A percentile compares a stretch with the other conserved stretches of the same genome.
These are phyloP conservation scores for Ceratobasidium theobromae DNA, from an alignment of 1,284 basidiomycete species.

Conservation along the genomic window DNA sequence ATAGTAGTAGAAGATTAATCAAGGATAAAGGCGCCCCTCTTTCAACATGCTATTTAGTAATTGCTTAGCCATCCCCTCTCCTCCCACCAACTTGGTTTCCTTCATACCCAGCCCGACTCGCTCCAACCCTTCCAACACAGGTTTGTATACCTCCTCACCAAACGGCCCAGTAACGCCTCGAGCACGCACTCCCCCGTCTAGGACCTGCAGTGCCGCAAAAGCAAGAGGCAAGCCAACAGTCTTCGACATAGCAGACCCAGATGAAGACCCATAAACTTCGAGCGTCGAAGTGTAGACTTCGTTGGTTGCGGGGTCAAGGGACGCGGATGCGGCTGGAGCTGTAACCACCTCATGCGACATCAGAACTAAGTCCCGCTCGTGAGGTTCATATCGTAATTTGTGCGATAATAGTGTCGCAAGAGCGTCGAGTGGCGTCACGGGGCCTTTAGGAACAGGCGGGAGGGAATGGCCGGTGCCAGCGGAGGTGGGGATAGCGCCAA, in stretches of 20 bases:
- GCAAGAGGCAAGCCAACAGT: slow-evolving; percentile 87
- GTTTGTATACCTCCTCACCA: slow-evolving; percentile 57
- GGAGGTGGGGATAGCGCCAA: slow-evolving; percentile 44
- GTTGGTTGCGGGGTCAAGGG: slow-evolving; percentile 39
- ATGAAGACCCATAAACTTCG: slow-evolving; percentile 66
- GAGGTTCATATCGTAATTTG: slow-evolving; percentile 69
- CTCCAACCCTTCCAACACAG: slow-evolving; percentile 63
- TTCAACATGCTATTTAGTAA: not conserved
- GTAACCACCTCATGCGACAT: slow-evolving; percentile 81
- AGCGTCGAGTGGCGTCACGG: slow-evolving; percentile 69
- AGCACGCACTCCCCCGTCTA: slow-evolving; percentile 63
- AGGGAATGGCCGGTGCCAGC: slow-evolving; percentile 40
- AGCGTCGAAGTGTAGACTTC: slow-evolving; percentile 76
- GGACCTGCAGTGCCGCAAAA: slow-evolving; percentile 69
- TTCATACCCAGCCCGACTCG: slow-evolving; percentile 65
- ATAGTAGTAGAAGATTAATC: no score
- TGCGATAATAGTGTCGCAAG: slow-evolving; percentile 75
- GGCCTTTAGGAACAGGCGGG: slow-evolving; percentile 51
- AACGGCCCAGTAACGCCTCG: slow-evolving; percentile 72
- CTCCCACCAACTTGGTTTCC: slow-evolving; percentile 49
- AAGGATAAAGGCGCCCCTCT: not conserved
- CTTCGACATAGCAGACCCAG: slow-evolving; percentile 80
- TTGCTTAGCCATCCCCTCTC: slow-evolving; percentile 16
- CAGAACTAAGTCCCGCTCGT: slow-evolving; percentile 86
- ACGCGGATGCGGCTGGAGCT: slow-evolving; percentile 34